Percentiles rank a stretch among this genome's conserved stretches.
phyloP scores from a whole-genome alignment of 202 grass and related monocot species.

The Hordeum pubiflorum region DNA sequence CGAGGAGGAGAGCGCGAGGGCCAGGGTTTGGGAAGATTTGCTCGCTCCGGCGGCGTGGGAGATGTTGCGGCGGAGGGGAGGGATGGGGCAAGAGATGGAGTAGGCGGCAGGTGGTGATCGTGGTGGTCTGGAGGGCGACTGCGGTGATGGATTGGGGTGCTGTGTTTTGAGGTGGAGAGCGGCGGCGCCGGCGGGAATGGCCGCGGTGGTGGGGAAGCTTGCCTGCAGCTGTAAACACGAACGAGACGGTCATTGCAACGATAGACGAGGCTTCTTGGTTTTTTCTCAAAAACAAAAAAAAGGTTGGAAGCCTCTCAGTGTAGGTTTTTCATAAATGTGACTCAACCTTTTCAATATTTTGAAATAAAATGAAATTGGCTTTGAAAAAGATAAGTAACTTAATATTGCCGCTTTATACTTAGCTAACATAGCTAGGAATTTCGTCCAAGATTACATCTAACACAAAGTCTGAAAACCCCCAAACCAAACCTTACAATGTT shows the following conservation, averaged over 20 bases:
- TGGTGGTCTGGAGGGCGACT: not conserved
- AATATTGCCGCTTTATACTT: too few relatives aligned
- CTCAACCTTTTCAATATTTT: too few relatives aligned
- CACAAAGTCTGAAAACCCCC: too few relatives aligned
- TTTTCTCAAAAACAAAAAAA: too few relatives aligned
- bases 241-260: not conserved
- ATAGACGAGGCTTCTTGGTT: too few relatives aligned
- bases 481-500: too few relatives aligned
- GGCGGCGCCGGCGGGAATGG: slow-evolving; percentile 19
- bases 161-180: not conserved
- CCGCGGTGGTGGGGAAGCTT: slow-evolving; percentile 17
- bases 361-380: not conserved
- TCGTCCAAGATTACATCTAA: too few relatives aligned
- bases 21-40: slow-evolving; percentile 21
- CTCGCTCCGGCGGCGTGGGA: not conserved
- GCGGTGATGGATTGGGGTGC: not conserved
- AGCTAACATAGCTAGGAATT: too few relatives aligned
- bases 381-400: too few relatives aligned
- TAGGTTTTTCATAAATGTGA: too few relatives aligned
- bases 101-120: not conserved
- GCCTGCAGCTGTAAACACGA: slow-evolving; percentile 17
- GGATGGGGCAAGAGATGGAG: slow-evolving; percentile 20
- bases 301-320: too few relatives aligned
- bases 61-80: slow-evolving; percentile 15
- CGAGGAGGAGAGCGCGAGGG: slow-evolving; percentile 23